phyloP scores from a whole-genome alignment of 2,329 filamentous ascomycete species.

The Cryphonectria naterciae region DNA sequence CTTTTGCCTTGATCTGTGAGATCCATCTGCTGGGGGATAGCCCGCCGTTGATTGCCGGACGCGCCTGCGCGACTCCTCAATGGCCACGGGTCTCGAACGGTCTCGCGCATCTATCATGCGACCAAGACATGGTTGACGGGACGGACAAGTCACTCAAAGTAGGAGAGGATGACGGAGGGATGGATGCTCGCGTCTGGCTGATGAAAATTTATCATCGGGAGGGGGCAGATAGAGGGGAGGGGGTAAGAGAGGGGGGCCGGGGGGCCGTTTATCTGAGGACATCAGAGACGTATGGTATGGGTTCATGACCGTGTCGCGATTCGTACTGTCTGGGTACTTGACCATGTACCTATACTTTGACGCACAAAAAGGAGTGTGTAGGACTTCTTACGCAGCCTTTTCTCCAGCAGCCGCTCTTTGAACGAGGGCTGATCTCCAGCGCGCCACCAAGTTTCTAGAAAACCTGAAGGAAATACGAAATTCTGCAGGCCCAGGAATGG shows the following conservation, averaged over 20 bases:
- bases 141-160: neutral
- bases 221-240: too few species aligned
- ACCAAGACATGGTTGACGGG: neutral
- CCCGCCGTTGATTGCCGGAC: neutral
- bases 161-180: neutral
- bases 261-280: neutral
- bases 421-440: neutral
- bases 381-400: neutral
- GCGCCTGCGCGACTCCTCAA: neutral
- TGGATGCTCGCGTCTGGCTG: neutral
- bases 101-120: constrained; percentile 3
- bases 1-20: neutral
- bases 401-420: neutral
- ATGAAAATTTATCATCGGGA: neutral
- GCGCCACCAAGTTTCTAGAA: neutral
- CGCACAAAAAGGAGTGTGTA: neutral
- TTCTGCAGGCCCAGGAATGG: neutral
- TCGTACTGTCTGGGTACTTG: constrained; percentile 15
- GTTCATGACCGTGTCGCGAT: neutral
- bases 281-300: neutral
- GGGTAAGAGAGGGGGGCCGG: too few species aligned
- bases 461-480: neutral
- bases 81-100: neutral
- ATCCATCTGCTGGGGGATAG: neutral
- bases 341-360: neutral